Conservation (phyloP, 2,329 filamentous ascomycete genomes). For the Diaporthe nobilis region DNA sequence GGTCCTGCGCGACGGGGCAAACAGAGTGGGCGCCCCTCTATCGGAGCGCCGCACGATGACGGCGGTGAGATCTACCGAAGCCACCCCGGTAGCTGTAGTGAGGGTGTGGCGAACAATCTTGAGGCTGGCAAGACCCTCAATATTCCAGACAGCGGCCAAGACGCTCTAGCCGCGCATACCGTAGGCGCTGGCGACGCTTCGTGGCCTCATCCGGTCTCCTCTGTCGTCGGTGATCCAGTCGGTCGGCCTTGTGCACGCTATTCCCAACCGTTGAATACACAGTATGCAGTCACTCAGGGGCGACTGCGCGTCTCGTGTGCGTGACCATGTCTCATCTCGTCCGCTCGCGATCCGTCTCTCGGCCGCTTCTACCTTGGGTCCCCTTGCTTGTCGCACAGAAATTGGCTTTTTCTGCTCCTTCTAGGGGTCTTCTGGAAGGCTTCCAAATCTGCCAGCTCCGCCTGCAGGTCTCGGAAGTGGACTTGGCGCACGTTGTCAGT, state of each 20-base stretch:
- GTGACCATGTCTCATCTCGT: constrained; percentile 30
- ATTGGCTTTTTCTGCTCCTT: constrained; percentile 13
- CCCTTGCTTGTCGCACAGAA: constrained; percentile 35
- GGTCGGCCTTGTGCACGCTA: not conserved
- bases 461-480: constrained; percentile 18
- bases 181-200: not conserved
- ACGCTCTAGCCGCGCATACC: constrained; percentile 18
- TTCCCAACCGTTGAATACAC: constrained; percentile 18
- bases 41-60: constrained; percentile 16
- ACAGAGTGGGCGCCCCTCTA: constrained; percentile 12
- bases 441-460: constrained; percentile 23
- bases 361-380: constrained; percentile 14
- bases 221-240: not conserved
- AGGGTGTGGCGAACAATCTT: constrained; percentile 7
- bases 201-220: not conserved
- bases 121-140: not conserved
- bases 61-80: constrained; percentile 35
- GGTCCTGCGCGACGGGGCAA: not conserved
- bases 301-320: constrained; percentile 12
- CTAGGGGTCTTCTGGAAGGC: constrained; percentile 38
- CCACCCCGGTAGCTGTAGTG: not conserved
- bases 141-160: not conserved
- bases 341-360: not conserved
- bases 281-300: constrained; percentile 8
- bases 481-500: constrained; percentile 31